These are phyloP conservation scores for Fusarium scirpi DNA, from an alignment of 2,329 filamentous ascomycete genomes.

Conservation along the genomic window DNA sequence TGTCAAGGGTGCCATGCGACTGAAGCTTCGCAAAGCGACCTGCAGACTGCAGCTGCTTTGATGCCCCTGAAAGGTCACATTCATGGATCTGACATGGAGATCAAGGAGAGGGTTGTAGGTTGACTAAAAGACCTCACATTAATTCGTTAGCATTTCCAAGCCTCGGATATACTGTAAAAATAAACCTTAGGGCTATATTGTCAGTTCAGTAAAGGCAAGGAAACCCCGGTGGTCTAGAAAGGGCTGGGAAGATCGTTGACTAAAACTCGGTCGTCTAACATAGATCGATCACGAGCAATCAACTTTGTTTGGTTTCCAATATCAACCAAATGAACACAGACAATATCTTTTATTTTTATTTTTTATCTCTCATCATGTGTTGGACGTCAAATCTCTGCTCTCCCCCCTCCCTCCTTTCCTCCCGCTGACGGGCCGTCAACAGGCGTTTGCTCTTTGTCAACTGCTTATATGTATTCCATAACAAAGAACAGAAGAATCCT, in stretches of 20 bases:
- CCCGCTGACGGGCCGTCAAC: constrained; percentile 21
- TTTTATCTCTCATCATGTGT: neutral
- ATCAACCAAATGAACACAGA: neutral
- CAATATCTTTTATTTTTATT: too few species aligned
- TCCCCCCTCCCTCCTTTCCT: constrained; percentile 22
- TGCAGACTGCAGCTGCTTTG: constrained; percentile 26
- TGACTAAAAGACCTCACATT: constrained; percentile 13
- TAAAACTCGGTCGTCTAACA: neutral
- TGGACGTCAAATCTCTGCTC: constrained; percentile 20
- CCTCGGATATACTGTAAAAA: neutral
- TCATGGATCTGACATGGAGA: neutral
- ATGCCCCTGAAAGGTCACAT: constrained; percentile 31
- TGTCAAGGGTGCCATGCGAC: constrained; percentile 41
- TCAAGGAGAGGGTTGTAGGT: constrained; percentile 4
- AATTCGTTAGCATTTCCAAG: neutral
- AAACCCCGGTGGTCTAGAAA: neutral
- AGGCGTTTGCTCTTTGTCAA: constrained; percentile 26
- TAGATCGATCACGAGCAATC: neutral
- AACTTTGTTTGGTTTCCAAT: neutral
- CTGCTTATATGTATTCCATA: neutral
- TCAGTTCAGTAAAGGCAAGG: constrained; percentile 13
- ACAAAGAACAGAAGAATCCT: constrained; percentile 6
- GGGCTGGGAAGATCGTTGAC: neutral
- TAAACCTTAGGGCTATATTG: neutral
- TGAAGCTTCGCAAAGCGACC: constrained; percentile 25